Percentiles rank a stretch among this genome's conserved stretches.
These are phyloP conservation scores for Neurospora cerealis DNA, from an alignment of 495 filamentous ascomycete species.

Conservation along the genomic window DNA sequence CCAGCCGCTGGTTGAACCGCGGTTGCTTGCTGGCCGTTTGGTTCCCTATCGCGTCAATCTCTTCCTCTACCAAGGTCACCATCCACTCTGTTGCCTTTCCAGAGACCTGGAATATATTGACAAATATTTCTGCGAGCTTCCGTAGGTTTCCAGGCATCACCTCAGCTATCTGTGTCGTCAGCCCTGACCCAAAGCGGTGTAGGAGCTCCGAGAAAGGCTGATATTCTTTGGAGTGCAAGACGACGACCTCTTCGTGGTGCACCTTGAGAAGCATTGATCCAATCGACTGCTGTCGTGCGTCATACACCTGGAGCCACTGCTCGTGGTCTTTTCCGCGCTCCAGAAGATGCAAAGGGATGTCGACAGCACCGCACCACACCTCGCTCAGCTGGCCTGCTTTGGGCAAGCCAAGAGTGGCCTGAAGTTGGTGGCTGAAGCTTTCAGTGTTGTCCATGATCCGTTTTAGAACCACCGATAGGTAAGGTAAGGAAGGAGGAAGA, in stretches of 20 bases:
- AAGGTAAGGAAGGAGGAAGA: conserved; percentile 69
- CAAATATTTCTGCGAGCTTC: conserved; percentile 71
- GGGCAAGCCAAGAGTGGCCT: conserved; percentile 31
- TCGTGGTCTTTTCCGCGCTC: conserved; percentile 72
- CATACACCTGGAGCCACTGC: conserved; percentile 79
- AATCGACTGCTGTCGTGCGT: conserved; percentile 58
- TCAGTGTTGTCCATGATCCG: conserved; percentile 41
- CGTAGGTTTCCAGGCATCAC: conserved; percentile 68
- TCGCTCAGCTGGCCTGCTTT: conserved; percentile 29
- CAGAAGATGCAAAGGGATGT: conserved; percentile 76
- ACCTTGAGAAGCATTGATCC: conserved; percentile 84
- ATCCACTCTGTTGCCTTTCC: conserved; percentile 84
- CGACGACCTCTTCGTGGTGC: conserved; percentile 75
- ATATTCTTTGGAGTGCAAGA: conserved; percentile 81
- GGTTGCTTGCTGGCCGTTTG: conserved; percentile 60
- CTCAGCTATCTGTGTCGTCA: conserved; percentile 77
- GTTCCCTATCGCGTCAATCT: conserved; percentile 87
- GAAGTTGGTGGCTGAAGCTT: conserved; percentile 32
- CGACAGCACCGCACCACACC: conserved; percentile 57
- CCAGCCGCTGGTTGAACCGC: conserved; percentile 65
- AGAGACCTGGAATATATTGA: conserved; percentile 96
- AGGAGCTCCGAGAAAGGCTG: conserved; percentile 73
- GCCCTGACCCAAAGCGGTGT: conserved; percentile 69
- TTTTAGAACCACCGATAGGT: conserved; percentile 75
- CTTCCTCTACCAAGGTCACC: conserved; percentile 85